Evolutionary conservation across 2,329 filamentous ascomycete genomes (phyloP).

Genomic region (Coniochaeta pulveracea): DNA sequence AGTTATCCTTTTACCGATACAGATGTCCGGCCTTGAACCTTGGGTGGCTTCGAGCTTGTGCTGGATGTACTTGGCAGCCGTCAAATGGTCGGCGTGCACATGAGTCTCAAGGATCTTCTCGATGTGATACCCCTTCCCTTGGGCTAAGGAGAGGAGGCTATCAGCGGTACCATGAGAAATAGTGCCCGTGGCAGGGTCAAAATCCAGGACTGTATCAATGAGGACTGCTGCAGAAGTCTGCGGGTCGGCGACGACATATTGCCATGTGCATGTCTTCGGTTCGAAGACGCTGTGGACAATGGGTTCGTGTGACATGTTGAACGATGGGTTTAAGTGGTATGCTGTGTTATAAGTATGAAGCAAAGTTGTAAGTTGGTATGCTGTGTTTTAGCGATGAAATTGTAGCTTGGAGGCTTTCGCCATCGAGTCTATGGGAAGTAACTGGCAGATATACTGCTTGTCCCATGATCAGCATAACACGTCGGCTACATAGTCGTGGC

Average conservation of each 20-base stretch:
- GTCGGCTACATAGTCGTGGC: too few relatives aligned
- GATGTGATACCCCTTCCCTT: constrained; percentile 29
- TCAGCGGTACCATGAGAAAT: constrained; percentile 40
- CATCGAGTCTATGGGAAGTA: too few relatives aligned
- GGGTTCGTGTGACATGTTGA: constrained; percentile 12
- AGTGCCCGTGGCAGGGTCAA: constrained; percentile 23
- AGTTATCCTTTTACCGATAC: constrained; percentile 30
- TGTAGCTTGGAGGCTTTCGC: too few relatives aligned
- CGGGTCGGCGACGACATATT: constrained; percentile 43
- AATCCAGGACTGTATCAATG: constrained; percentile 49
- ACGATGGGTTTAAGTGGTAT: too few relatives aligned
- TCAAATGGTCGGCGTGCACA: constrained; percentile 44
- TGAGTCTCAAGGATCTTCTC: constrained; percentile 46
- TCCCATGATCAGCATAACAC: too few relatives aligned
- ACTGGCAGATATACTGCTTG: too few relatives aligned
- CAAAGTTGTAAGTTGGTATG: too few relatives aligned
- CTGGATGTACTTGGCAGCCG: constrained; percentile 43
- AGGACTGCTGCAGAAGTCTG: constrained; percentile 32
- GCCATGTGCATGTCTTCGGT: constrained; percentile 35
- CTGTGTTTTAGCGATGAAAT: too few relatives aligned
- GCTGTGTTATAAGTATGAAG: too few relatives aligned
- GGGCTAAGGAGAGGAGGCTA: constrained; percentile 27
- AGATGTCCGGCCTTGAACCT: constrained; percentile 16
- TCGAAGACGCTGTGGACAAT: constrained; percentile 22
- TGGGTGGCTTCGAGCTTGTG: constrained; percentile 21